These are phyloP conservation scores for Teunomyces cretensis DNA, from an alignment of 805 yeast genomes.

Conservation along the genomic window DNA sequence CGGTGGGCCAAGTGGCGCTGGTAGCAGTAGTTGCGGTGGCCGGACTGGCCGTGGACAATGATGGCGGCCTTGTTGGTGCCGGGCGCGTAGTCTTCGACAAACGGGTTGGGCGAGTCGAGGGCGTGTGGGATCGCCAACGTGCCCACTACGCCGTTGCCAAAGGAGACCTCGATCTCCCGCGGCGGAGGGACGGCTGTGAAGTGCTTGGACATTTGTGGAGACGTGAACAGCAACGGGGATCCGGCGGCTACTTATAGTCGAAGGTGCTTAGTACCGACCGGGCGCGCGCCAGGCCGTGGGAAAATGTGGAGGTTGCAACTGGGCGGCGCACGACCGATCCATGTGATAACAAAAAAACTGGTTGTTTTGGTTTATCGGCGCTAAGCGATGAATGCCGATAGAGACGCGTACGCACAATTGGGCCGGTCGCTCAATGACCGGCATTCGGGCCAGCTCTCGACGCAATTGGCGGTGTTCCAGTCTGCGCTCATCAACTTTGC, in stretches of 20 bases:
- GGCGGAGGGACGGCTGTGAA: conserved; percentile 17
- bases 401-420: conserved; percentile 40
- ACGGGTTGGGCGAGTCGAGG: conserved; percentile 21
- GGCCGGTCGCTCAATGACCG: conserved; percentile 51
- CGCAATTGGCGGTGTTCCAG: conserved; percentile 77
- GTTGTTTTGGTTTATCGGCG: too few species aligned
- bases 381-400: conserved; percentile 2
- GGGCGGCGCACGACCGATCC: background rate
- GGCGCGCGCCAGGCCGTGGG: too few species aligned
- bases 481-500: conserved; percentile 76
- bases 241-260: background rate
- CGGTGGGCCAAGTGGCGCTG: conserved; percentile 60
- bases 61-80: conserved; percentile 54
- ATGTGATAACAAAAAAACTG: background rate
- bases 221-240: background rate
- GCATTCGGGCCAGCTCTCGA: conserved; percentile 60
- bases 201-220: background rate
- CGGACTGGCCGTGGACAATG: conserved; percentile 80
- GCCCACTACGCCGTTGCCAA: conserved; percentile 35
- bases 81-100: conserved; percentile 31
- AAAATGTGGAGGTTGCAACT: background rate
- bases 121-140: conserved; percentile 41
- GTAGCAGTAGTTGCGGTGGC: conserved; percentile 79
- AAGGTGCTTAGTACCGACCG: too few species aligned
- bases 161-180: conserved; percentile 34